Evolutionary conservation across 179 eudicot species (phyloP), one percentile per base, ranked within the genome.

Genomic region (Drosera spatulata): DNA sequence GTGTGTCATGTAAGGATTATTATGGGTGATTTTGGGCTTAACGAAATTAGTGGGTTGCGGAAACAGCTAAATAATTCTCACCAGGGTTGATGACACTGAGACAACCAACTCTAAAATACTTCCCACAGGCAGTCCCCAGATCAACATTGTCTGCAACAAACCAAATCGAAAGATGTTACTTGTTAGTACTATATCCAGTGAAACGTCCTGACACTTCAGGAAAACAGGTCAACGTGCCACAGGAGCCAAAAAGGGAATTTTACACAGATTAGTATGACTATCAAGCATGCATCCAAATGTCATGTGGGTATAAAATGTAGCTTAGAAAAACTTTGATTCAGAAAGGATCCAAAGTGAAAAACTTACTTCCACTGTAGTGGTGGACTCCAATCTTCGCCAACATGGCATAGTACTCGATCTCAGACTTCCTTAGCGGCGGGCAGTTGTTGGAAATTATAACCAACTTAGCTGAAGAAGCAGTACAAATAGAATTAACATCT

Each of bases 401-500:
- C 95, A 86, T 82, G 13, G 95, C 95, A 60, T 86, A 86, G 74
- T 86, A 86, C 77, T 86, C 95, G 2, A 86, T 86, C 84, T 87
- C 95, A 6, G 91, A 87, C 73, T 85, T 85, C 79, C 91, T 73
- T 6, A 87, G 65, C 0, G 91, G 95, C 2, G 95, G 95, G 69
- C 95, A 87, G 64, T 87, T 87, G 85, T 87, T 87, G 8, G 91
- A 75, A 59, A 86, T 86, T 46, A 84, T 76, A 10, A 82, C 69
- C 77, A 86, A 60, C 78, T 87, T 87, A 4, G 79, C 91, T 87
- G 80, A 55, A 59, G 53, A 33, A 50, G 0, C 37, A 54, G 12
- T 14, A 22, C 33, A 22, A 22, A 22, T 22, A 22, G 1, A 22
- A 22, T 22, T 22, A 22, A 22, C 33, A 22, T 22, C 0, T 22